phyloP scores from a whole-genome alignment of 2,329 filamentous ascomycete species.

The Endothia cerciana region DNA sequence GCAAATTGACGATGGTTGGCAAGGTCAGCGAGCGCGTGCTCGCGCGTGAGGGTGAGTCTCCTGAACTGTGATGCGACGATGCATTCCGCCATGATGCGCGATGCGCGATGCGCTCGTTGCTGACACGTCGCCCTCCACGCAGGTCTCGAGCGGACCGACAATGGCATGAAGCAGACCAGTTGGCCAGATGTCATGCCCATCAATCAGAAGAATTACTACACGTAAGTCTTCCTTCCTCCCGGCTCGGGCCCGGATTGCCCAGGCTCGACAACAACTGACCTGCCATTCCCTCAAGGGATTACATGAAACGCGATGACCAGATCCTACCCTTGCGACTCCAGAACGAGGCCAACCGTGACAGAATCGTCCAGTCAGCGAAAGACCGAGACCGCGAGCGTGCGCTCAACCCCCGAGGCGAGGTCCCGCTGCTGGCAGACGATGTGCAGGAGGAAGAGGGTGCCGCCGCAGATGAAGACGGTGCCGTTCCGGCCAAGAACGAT shows the following conservation, averaged over 20 bases:
- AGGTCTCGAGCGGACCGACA: conserved; percentile 96
- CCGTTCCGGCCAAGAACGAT: conserved; percentile 62
- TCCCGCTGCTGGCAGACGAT: conserved; percentile 63
- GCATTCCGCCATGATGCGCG: conserved; percentile 9
- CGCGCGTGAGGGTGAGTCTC: conserved; percentile 60
- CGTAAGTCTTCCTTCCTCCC: conserved; percentile 57
- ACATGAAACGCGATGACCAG: conserved; percentile 97
- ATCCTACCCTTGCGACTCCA: conserved; percentile 86
- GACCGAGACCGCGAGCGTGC: conserved; percentile 75
- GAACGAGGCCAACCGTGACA: conserved; percentile 82
- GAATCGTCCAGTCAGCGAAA: conserved; percentile 82
- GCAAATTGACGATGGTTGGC: conserved; percentile 55
- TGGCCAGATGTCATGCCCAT: conserved; percentile 94
- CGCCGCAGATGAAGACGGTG: conserved; percentile 38
- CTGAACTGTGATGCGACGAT: neutral
- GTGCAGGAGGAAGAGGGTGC: conserved; percentile 58
- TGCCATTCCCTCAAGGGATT: conserved; percentile 67
- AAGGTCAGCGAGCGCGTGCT: conserved; percentile 69
- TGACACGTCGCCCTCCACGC: conserved; percentile 26
- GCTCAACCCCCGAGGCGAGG: conserved; percentile 73
- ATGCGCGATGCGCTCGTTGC: conserved; percentile 22
- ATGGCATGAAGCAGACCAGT: conserved; percentile 93
- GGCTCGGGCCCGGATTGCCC: neutral
- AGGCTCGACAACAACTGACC: conserved; percentile 32
- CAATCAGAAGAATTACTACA: conserved; percentile 99